These are phyloP conservation scores for Carex myosuroides DNA, from an alignment of 176 grass and related monocot genomes.

Conservation along the genomic window DNA sequence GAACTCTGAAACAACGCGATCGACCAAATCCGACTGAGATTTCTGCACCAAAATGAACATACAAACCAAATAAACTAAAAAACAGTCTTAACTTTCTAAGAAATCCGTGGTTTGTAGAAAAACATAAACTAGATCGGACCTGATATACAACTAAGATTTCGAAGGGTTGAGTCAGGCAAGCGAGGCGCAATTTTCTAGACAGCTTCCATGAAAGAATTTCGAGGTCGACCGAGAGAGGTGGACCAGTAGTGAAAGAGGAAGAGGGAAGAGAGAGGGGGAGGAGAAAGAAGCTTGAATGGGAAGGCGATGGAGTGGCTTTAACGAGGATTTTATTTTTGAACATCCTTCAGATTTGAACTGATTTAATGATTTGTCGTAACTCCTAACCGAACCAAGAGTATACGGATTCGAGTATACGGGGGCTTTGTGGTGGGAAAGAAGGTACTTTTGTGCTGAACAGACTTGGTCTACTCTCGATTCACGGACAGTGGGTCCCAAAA, in stretches of 20 bases:
- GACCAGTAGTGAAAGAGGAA: conserved; percentile 16
- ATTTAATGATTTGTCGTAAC: not conserved
- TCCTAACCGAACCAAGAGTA: not conserved
- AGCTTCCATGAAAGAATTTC: conserved; percentile 72
- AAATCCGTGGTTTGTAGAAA: not conserved
- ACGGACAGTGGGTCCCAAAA: not conserved
- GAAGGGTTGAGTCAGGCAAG: conserved; percentile 45
- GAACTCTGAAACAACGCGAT: conserved; percentile 29
- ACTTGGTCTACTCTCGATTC: not conserved
- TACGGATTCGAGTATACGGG: not conserved
- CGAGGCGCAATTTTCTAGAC: conserved; percentile 45
- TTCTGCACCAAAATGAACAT: conserved; percentile 35
- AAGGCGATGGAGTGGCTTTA: conserved; percentile 12
- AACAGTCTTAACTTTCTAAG: not conserved
- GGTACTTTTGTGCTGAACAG: not conserved
- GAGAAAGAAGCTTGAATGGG: conserved; percentile 28
- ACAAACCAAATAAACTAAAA: not conserved
- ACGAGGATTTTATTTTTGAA: conserved; percentile 68
- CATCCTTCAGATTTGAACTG: conserved; percentile 24
- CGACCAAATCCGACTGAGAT: conserved; percentile 34
- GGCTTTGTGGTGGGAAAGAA: not conserved
- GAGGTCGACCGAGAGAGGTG: conserved; percentile 30
- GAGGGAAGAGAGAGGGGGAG: conserved; percentile 21
- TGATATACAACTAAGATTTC: conserved; percentile 56
- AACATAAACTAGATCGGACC: conserved; percentile 25